These are phyloP conservation scores for Corylus heterophylla DNA, from an alignment of 306 rosid genomes.

Conservation along the genomic window DNA sequence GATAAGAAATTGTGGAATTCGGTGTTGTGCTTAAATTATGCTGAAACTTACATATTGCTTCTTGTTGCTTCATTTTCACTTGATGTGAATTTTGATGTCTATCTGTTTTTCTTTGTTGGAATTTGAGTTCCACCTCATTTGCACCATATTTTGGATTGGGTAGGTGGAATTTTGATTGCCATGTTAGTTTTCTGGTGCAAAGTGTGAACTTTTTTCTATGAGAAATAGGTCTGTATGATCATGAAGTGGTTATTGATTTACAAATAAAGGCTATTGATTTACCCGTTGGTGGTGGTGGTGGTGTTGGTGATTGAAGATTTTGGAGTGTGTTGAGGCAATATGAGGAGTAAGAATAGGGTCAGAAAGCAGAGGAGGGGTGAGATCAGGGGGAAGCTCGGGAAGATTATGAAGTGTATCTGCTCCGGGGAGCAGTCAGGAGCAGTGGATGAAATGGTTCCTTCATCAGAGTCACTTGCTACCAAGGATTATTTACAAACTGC, in stretches of 20 bases:
- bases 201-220: not conserved
- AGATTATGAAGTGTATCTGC: conserved; percentile 66
- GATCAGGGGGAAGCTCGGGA: conserved; percentile 37
- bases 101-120: not conserved
- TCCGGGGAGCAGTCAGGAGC: conserved; percentile 50
- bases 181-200: not conserved
- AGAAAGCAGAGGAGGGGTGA: conserved; percentile 38
- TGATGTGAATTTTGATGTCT: conserved; percentile 1
- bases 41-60: not conserved
- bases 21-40: conserved; percentile 24
- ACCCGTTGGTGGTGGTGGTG: conserved; percentile 6
- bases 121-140: not conserved
- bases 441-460: conserved; percentile 43
- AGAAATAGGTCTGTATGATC: conserved; percentile 6
- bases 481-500: conserved; percentile 43
- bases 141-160: conserved; percentile 21
- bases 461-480: conserved; percentile 49
- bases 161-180: not conserved
- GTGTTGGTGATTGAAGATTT: conserved; percentile 46
- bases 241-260: conserved; percentile 1
- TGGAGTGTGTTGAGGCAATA: conserved; percentile 36
- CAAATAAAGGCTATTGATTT: conserved; percentile 23
- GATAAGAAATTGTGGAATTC: conserved; percentile 7
- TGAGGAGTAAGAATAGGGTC: conserved; percentile 38
- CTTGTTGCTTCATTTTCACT: conserved; percentile 24